phyloP scores from a whole-genome alignment of 768 basidiomycete species.

The Trametes maxima region DNA sequence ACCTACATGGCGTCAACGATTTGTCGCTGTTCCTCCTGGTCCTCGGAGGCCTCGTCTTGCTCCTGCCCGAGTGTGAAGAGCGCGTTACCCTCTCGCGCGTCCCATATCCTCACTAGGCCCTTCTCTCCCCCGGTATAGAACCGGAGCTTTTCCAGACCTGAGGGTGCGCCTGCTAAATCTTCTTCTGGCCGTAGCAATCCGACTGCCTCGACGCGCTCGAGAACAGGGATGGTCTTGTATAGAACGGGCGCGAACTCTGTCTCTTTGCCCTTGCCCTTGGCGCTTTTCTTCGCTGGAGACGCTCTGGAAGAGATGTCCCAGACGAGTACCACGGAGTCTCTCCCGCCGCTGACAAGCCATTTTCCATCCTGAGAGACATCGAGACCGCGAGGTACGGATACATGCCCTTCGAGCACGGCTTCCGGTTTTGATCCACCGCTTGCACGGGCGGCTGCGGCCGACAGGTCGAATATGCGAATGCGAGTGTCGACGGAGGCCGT shows the following conservation, averaged over 20 bases:
- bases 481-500: slow-evolving; percentile 92
- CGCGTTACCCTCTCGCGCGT: slow-evolving; percentile 65
- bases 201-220: slow-evolving; percentile 87
- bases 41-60: slow-evolving; percentile 47
- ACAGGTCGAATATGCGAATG: slow-evolving; percentile 90
- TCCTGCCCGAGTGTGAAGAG: slow-evolving; percentile 60
- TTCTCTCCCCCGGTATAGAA: slow-evolving; percentile 94
- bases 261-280: slow-evolving; percentile 50
- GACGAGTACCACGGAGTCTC: slow-evolving; percentile 89
- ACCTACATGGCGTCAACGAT: slow-evolving; percentile 83
- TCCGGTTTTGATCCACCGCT: slow-evolving; percentile 63
- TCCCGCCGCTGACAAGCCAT: slow-evolving; percentile 88
- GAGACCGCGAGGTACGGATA: slow-evolving; percentile 90
- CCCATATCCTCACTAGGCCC: slow-evolving; percentile 85
- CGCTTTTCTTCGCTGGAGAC: slow-evolving; percentile 33
- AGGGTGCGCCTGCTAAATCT: slow-evolving; percentile 46
- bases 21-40: slow-evolving; percentile 80
- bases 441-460: slow-evolving; percentile 58
- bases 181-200: slow-evolving; percentile 65
- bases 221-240: slow-evolving; percentile 76
- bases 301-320: slow-evolving; percentile 71
- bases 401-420: slow-evolving; percentile 91
- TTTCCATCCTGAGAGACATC: slow-evolving; percentile 84
- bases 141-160: slow-evolving; percentile 46
- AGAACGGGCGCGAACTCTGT: slow-evolving; percentile 57